Evolutionary conservation across 1,284 basidiomycete genomes (phyloP), one percentile per base, ranked within the genome.

Genomic region (Ceratobasidium sp.): DNA sequence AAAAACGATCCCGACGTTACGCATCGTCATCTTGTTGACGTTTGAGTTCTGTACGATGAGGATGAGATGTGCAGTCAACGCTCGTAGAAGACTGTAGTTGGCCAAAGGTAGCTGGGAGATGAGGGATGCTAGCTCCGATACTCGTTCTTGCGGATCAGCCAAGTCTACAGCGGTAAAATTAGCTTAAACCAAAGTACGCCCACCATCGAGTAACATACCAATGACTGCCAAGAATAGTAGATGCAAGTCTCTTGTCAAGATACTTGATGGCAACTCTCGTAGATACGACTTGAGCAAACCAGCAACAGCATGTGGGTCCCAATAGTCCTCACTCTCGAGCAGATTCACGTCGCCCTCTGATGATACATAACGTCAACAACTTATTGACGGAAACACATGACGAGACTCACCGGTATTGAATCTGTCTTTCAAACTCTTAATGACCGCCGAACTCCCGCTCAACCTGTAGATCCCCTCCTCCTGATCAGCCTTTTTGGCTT

Each of bases 391-490:
- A n/a, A n/a, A n/a, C n/a, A n/a, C n/a, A n/a, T n/a, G n/a, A n/a
- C n/a, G n/a, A n/a, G n/a, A n/a, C 36, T 14, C 77, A 93, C 92
- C 92, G 75, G 84, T 80, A 80, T 98, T 97, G 83, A 98, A 99
- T 73, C 90, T 87, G 78, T 98, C 97, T 78, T 92, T 95, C 72
- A 99, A 84, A 55, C 85, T 89, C 84, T 98, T 98, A 84, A 98
- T 96, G 65, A 96, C 94, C 32, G 94, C 93, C 72, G 93, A 93
- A 78, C 92, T 94, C 8, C 95, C 96, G 77, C 92, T 95, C 69
- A 99, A 83, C 65, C 97, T 89, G 82, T 99, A 99, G 76, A 99
- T 97, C 45, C 97, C 97, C 82, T 99, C 97, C 79, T 99, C 97
- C 77, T 93, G 89, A 76, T 97, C 93, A 10, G 97, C 97, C 78